Evolutionary conservation across 1,284 basidiomycete genomes (phyloP).

Genomic region (Ustilago curta): DNA sequence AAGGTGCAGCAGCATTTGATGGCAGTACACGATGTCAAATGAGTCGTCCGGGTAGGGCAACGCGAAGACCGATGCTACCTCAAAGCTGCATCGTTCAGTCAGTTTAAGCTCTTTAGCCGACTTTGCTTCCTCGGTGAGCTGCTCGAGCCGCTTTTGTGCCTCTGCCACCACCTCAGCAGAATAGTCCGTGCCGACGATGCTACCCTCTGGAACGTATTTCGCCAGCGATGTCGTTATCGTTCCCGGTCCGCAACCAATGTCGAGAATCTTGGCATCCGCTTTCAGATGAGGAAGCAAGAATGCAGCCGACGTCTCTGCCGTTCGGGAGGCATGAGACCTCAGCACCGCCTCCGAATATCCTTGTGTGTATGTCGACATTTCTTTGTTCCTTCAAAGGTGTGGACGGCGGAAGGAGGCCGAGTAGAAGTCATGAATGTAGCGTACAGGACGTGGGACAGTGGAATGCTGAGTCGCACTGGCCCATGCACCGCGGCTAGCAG

Average conservation of each 20-base stretch:
- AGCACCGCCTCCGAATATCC: conserved; percentile 43
- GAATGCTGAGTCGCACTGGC: too few relatives aligned
- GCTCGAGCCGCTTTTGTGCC: conserved; percentile 22
- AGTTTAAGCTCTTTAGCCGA: conserved; percentile 5
- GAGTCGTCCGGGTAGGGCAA: conserved; percentile 27
- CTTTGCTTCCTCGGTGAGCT: background rate
- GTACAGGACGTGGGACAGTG: too few relatives aligned
- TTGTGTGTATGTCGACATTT: conserved; percentile 34
- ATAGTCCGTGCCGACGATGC: conserved; percentile 36
- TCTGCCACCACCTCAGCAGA: conserved; percentile 27
- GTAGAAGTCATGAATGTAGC: background rate
- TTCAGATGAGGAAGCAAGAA: conserved; percentile 34
- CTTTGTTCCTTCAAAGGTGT: background rate
- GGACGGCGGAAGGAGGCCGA: background rate
- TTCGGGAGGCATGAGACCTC: conserved; percentile 35
- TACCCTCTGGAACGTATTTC: conserved; percentile 22
- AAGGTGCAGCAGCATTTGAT: conserved; percentile 45
- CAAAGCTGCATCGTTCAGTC: conserved; percentile 17
- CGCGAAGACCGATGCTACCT: conserved; percentile 31
- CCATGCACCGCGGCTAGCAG: too few relatives aligned
- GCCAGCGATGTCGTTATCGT: conserved; percentile 40
- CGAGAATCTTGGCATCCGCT: conserved; percentile 23
- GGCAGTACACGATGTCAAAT: conserved; percentile 41
- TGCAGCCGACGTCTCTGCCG: conserved; percentile 35
- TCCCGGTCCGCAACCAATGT: conserved; percentile 45